Percentiles rank a stretch among this genome's conserved stretches.
phyloP scores from a whole-genome alignment of 2,329 filamentous ascomycete genomes.

The Whalleya microplaca region DNA sequence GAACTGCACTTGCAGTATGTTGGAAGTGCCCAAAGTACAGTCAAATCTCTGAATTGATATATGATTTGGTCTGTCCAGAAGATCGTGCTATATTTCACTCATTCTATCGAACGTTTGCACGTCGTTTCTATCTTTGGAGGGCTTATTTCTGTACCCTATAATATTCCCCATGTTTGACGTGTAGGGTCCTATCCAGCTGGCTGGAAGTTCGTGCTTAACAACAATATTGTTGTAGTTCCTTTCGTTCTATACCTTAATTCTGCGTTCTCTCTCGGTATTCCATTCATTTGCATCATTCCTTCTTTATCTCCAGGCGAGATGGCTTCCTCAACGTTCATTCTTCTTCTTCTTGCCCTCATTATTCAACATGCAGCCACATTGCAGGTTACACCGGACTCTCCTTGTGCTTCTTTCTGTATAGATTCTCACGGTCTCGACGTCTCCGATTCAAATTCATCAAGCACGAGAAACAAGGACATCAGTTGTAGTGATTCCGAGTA shows the following conservation, averaged over 20 bases:
- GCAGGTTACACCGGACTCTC: constrained; percentile 58
- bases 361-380: constrained; percentile 36
- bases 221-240: constrained; percentile 29
- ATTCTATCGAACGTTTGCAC: constrained; percentile 8
- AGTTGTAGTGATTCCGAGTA: constrained; percentile 52
- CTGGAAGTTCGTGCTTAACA: constrained; percentile 27
- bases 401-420: constrained; percentile 55
- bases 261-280: constrained; percentile 4
- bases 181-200: constrained; percentile 33
- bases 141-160: constrained; percentile 17
- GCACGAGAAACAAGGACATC: constrained; percentile 49
- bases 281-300: constrained; percentile 2
- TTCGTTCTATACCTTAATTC: constrained; percentile 6
- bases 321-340: constrained; percentile 28
- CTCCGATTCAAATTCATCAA: constrained; percentile 52
- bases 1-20: background rate
- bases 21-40: background rate
- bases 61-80: constrained; percentile 18
- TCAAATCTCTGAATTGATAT: constrained; percentile 11
- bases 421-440: constrained; percentile 45
- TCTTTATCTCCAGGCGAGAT: constrained; percentile 30
- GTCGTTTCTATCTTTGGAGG: constrained; percentile 15
- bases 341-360: constrained; percentile 31
- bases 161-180: constrained; percentile 11
- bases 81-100: background rate